These are phyloP conservation scores for Xanthoconium stramineum DNA, from an alignment of 768 basidiomycete species.

Conservation along the genomic window DNA sequence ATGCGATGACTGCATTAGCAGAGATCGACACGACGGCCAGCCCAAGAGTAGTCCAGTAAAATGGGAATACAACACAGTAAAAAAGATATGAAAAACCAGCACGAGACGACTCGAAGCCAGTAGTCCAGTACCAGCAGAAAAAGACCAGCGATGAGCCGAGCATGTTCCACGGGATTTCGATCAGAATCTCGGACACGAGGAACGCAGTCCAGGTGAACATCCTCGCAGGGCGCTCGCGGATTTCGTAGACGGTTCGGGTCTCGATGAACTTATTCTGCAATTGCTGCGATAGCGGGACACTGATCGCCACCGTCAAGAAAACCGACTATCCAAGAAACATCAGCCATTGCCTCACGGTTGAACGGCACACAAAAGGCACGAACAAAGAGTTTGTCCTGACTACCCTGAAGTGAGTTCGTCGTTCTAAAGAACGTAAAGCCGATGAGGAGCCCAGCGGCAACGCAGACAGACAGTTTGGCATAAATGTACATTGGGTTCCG, in stretches of 20 bases:
- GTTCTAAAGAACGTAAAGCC: constrained; percentile 43
- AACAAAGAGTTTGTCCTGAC: constrained; percentile 44
- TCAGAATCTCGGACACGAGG: constrained; percentile 49
- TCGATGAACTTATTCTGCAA: not conserved
- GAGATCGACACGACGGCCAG: constrained; percentile 42
- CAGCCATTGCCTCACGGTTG: not conserved
- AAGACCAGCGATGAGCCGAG: constrained; percentile 40
- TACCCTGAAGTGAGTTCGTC: constrained; percentile 37
- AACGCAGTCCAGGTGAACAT: constrained; percentile 59
- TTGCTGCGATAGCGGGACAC: not conserved
- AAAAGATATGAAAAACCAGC: constrained; percentile 41
- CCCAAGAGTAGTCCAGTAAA: constrained; percentile 44
- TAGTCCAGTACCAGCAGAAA: constrained; percentile 49
- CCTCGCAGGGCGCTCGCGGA: not conserved
- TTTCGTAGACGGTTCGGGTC: not conserved
- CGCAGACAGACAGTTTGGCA: constrained; percentile 38
- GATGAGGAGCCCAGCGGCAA: constrained; percentile 34
- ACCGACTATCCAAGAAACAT: not conserved
- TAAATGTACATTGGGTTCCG: constrained; percentile 38
- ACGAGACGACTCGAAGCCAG: constrained; percentile 37
- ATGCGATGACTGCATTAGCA: constrained; percentile 40
- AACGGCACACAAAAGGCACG: not conserved
- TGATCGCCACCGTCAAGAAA: not conserved
- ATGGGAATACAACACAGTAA: constrained; percentile 36
- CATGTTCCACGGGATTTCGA: constrained; percentile 45